These are phyloP conservation scores for Globisporangium cystogenes DNA, from an alignment of 352 stramenopile genomes.

Conservation along the genomic window DNA sequence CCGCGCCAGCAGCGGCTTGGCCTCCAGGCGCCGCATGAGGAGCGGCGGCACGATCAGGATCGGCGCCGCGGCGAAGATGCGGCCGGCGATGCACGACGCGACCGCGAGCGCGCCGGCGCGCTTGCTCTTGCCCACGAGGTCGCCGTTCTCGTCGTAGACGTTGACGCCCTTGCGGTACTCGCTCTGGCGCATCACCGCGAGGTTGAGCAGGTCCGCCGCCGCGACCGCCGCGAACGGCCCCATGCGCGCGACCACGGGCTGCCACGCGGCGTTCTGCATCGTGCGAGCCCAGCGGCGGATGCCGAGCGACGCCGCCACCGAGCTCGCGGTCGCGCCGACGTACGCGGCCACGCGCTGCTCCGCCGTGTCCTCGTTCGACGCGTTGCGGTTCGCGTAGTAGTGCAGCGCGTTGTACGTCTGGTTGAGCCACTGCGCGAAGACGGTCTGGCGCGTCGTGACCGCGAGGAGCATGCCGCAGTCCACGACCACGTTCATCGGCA, in stretches of 20 bases:
- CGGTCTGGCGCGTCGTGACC: slow-evolving; percentile 49
- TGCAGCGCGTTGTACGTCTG: slow-evolving; percentile 89
- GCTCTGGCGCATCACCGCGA: slow-evolving; percentile 82
- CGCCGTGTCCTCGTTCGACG: slow-evolving; percentile 75
- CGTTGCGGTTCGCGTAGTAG: slow-evolving; percentile 88
- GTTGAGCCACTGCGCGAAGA: slow-evolving; percentile 85
- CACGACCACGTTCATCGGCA: slow-evolving; percentile 83
- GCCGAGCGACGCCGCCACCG: slow-evolving; percentile 64
- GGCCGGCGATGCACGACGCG: slow-evolving; percentile 63
- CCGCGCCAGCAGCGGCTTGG: slow-evolving; percentile 27
- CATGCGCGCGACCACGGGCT: slow-evolving; percentile 53
- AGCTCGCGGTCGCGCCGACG: slow-evolving; percentile 67
- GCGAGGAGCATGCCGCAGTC: slow-evolving; percentile 80
- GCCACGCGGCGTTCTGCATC: slow-evolving; percentile 38
- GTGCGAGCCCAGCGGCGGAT: slow-evolving; percentile 49
- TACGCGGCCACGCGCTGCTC: slow-evolving; percentile 65
- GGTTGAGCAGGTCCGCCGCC: slow-evolving; percentile 78
- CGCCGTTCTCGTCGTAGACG: slow-evolving; percentile 78
- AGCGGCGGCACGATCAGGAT: slow-evolving; percentile 78
- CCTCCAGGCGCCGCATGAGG: slow-evolving; percentile 49
- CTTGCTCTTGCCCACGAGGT: slow-evolving; percentile 70
- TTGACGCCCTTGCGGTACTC: slow-evolving; percentile 78
- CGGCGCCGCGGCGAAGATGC: slow-evolving; percentile 76
- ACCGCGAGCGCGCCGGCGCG: slow-evolving; percentile 68
- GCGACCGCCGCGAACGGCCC: slow-evolving; percentile 80